A percentile compares a stretch with the other conserved stretches of the same genome.
These are phyloP conservation scores for Spergularia marina DNA, from an alignment of 148 eudicot species.

Conservation along the genomic window DNA sequence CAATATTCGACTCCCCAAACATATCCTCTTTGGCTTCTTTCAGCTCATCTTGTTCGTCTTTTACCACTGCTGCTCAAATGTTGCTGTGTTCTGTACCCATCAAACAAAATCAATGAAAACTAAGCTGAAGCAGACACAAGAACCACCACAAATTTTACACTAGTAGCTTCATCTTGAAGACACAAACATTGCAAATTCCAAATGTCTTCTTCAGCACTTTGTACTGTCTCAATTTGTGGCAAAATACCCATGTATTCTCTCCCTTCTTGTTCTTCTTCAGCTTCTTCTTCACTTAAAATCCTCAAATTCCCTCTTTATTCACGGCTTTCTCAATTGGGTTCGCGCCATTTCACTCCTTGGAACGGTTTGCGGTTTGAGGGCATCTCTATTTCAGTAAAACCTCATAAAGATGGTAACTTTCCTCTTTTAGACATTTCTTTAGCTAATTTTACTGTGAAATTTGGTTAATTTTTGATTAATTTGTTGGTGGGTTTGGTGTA, in stretches of 20 bases:
- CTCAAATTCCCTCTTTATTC: slow-evolving; percentile 26
- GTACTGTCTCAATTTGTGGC: slow-evolving; percentile 29
- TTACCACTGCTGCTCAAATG: no score
- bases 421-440: slow-evolving; percentile 18
- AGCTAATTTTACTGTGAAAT: not conserved
- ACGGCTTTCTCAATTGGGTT: slow-evolving; percentile 45
- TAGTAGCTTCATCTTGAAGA: no score
- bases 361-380: slow-evolving; percentile 49
- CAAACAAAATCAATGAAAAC: no score
- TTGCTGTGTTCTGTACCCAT: no score
- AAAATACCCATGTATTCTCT: slow-evolving; percentile 30
- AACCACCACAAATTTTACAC: no score
- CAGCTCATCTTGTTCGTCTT: no score
- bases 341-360: slow-evolving; percentile 40
- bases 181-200: no score
- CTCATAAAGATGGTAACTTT: slow-evolving; percentile 35
- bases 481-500: not conserved
- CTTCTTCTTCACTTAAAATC: slow-evolving; percentile 28
- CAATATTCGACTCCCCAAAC: no score
- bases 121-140: no score
- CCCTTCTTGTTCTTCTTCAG: slow-evolving; percentile 26
- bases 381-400: slow-evolving; percentile 32
- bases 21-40: no score
- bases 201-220: slow-evolving; percentile 48
- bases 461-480: not conserved